Evolutionary conservation across 2,329 filamentous ascomycete genomes (phyloP).

Genomic region (Emmonsia crescens): DNA sequence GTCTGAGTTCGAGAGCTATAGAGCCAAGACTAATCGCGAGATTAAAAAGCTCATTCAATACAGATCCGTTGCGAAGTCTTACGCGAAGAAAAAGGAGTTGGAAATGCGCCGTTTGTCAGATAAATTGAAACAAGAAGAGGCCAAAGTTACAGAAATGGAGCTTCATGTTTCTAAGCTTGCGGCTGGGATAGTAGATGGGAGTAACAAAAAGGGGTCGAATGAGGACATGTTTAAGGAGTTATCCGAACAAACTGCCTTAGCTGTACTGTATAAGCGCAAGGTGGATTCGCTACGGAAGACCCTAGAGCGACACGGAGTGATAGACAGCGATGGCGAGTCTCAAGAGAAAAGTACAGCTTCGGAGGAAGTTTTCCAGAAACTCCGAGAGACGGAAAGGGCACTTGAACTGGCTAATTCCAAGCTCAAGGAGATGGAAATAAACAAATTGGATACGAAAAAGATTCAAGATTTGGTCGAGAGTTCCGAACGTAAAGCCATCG

Average conservation of each 20-base stretch:
- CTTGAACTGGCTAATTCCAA: slow-evolving; percentile 26
- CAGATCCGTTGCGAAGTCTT: slow-evolving; percentile 48
- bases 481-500: slow-evolving; percentile 31
- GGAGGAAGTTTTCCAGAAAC: slow-evolving; percentile 17
- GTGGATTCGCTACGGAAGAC: slow-evolving; percentile 27
- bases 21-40: slow-evolving; percentile 47
- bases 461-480: slow-evolving; percentile 27
- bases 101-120: slow-evolving; percentile 43
- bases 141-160: slow-evolving; percentile 35
- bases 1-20: slow-evolving; percentile 48
- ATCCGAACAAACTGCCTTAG: slow-evolving; percentile 34
- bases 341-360: slow-evolving; percentile 13
- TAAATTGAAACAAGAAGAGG: slow-evolving; percentile 42
- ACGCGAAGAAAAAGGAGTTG: slow-evolving; percentile 48
- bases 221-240: slow-evolving; percentile 33
- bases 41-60: slow-evolving; percentile 52
- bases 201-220: slow-evolving; percentile 19
- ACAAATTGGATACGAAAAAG: slow-evolving; percentile 24
- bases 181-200: slow-evolving; percentile 27
- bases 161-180: slow-evolving; percentile 33
- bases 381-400: slow-evolving; percentile 25
- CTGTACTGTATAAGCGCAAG: slow-evolving; percentile 35
- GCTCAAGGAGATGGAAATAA: slow-evolving; percentile 23
- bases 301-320: slow-evolving; percentile 31
- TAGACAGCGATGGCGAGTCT: slow-evolving; percentile 21